phyloP scores from a whole-genome alignment of 2,329 filamentous ascomycete species.

The Trichoderma breve region DNA sequence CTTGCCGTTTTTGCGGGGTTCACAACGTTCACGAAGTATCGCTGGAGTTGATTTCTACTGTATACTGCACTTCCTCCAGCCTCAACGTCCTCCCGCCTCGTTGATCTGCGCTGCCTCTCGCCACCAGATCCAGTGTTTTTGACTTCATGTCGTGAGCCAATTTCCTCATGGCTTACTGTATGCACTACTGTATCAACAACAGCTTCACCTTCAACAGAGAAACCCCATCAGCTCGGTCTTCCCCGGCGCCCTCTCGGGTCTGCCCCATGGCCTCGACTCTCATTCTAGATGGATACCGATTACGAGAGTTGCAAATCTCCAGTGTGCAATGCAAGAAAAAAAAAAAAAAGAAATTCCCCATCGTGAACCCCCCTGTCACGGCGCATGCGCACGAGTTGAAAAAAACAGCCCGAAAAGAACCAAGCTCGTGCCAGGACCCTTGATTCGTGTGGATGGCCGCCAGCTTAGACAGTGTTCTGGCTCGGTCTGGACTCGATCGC shows the following conservation, averaged over 20 bases:
- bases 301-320: background rate
- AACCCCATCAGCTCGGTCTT: constrained; percentile 1
- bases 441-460: constrained; percentile 10
- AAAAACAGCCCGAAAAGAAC: constrained; percentile 21
- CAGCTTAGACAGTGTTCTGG: constrained; percentile 19
- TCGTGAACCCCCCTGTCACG: background rate
- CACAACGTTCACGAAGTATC: background rate
- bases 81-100: background rate
- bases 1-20: background rate
- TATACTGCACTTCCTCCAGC: background rate
- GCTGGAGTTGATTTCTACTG: background rate
- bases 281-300: background rate
- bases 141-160: background rate
- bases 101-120: background rate
- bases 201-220: background rate
- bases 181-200: background rate
- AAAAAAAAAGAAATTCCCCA: background rate
- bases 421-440: constrained; percentile 20
- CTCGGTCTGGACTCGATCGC: constrained; percentile 23
- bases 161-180: background rate
- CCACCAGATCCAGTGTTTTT: background rate
- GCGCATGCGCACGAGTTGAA: constrained; percentile 11
- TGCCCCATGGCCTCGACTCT: background rate
- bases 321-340: background rate
- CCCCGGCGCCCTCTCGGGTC: background rate